Evolutionary conservation across 2,329 filamentous ascomycete species (phyloP), one percentile per base, ranked within the genome.

Genomic region (Ascochyta clinopodiicola): DNA sequence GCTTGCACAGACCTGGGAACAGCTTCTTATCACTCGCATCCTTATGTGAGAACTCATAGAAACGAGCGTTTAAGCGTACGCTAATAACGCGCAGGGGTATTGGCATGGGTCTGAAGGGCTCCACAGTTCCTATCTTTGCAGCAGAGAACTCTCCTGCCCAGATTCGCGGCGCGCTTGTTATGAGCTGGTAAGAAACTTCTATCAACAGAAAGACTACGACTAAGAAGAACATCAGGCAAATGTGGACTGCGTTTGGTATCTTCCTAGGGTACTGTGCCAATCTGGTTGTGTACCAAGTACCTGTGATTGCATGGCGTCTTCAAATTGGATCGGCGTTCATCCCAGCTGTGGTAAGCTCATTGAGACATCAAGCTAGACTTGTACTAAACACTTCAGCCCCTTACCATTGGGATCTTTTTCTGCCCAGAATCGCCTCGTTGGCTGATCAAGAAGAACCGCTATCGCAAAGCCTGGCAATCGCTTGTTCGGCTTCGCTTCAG

Each of bases 81-180:
- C 35, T 34, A 5, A 44, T n/a, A 13, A 29, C 2, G 4, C 7
- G 2, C 10, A 56, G 52, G n/a, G 63, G 61, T 44, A 68, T 68
- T 59, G 71, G 71, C 36, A 72, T 68, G 66, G 63, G 62, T 31
- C 56, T 57, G 37, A 66, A 69, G 44, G 64, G 64, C 13, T 56
- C 77, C 0, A 80, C 79, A 0, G 74, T 79, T 4, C 78, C 79
- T 1, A 76, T 81, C 7, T 80, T 79, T 50, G 73, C 76, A 0
- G 78, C 78, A 2, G 79, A 81, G 62, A 80, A 79, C 49, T 71
- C 78, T 2, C 79, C 79, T 1, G 77, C 78, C 1, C 72, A 70
- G 1, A 81, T 82, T 44, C 73, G 79, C 40, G 79, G 79, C 9
- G 79, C 78, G 2, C 59, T 81, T 6, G 79, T 80, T 22, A 81